Percentiles rank a stretch among this genome's conserved stretches.
These are phyloP conservation scores for Sporobolomyces roseus DNA, from an alignment of 768 basidiomycete species.

Conservation along the genomic window DNA sequence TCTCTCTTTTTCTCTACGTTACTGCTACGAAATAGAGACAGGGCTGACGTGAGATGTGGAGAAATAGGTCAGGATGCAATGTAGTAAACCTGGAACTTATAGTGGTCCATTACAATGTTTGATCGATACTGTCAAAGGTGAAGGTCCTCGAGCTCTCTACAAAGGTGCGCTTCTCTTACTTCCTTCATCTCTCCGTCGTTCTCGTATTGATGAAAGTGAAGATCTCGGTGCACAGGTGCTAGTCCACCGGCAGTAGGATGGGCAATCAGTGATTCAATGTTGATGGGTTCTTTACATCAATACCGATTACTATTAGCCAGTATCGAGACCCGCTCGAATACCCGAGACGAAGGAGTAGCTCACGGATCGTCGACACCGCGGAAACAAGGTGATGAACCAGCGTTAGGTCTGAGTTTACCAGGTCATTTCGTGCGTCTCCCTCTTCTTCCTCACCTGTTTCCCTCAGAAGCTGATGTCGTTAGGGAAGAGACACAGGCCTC, in stretches of 20 bases:
- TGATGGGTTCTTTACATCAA: constrained; percentile 63
- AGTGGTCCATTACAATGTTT: constrained; percentile 62
- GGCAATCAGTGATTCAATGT: constrained; percentile 67
- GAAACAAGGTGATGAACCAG: constrained; percentile 28
- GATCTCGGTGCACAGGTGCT: constrained; percentile 51
- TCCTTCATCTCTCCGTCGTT: neutral
- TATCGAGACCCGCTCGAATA: constrained; percentile 11
- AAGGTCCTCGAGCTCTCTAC: constrained; percentile 63
- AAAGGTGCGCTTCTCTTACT: constrained; percentile 51
- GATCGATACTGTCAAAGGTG: constrained; percentile 58
- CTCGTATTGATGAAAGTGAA: too few relatives aligned
- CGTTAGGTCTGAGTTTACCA: constrained; percentile 58
- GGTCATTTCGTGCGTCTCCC: constrained; percentile 54
- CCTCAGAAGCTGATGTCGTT: neutral
- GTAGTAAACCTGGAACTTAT: constrained; percentile 63
- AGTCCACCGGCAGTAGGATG: constrained; percentile 69
- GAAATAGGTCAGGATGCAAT: constrained; percentile 62
- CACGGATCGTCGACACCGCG: constrained; percentile 45
- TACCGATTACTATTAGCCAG: constrained; percentile 62
- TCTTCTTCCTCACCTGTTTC: neutral
- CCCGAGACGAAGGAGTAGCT: constrained; percentile 53
- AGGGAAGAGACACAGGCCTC: constrained; percentile 51
- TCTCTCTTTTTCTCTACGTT: neutral
- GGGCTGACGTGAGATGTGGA: too few relatives aligned
- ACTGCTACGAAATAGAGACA: too few relatives aligned